Evolutionary conservation across 2,329 filamentous ascomycete genomes (phyloP).

Genomic region (Botrytis galanthina): DNA sequence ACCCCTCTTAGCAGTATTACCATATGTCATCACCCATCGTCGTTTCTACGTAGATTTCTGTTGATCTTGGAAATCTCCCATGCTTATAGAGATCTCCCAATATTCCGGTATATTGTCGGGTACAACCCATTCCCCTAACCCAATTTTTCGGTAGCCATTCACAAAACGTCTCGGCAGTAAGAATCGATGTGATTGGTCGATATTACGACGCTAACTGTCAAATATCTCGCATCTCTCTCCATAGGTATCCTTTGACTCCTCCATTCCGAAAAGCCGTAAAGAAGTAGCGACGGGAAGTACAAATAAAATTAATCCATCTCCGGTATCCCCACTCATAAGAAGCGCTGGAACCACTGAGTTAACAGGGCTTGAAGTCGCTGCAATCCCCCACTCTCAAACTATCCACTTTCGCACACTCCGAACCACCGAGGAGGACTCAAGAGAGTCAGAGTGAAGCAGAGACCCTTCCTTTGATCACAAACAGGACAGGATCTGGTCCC

Average conservation of each 20-base stretch:
- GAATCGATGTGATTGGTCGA: background rate
- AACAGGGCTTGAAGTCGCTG: background rate
- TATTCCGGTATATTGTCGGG: background rate
- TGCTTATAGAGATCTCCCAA: background rate
- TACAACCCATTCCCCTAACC: background rate
- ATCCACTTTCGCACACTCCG: background rate
- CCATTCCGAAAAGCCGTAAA: background rate
- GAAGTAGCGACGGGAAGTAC: background rate
- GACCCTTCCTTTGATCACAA: background rate
- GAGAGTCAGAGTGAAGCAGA: background rate
- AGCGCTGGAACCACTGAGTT: conserved; percentile 3
- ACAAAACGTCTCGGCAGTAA: background rate
- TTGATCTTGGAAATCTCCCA: background rate
- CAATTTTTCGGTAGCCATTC: background rate
- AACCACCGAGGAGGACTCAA: background rate
- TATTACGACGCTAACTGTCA: background rate
- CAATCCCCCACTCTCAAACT: background rate
- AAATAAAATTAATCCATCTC: conserved; percentile 3
- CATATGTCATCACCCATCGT: background rate
- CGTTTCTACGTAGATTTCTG: background rate
- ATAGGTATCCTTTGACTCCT: background rate
- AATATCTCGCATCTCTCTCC: background rate
- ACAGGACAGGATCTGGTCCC: background rate
- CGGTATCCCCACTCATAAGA: background rate
- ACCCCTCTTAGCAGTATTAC: background rate